phyloP scores from a whole-genome alignment of 2,329 filamentous ascomycete species.

The Apiospora arundinis region DNA sequence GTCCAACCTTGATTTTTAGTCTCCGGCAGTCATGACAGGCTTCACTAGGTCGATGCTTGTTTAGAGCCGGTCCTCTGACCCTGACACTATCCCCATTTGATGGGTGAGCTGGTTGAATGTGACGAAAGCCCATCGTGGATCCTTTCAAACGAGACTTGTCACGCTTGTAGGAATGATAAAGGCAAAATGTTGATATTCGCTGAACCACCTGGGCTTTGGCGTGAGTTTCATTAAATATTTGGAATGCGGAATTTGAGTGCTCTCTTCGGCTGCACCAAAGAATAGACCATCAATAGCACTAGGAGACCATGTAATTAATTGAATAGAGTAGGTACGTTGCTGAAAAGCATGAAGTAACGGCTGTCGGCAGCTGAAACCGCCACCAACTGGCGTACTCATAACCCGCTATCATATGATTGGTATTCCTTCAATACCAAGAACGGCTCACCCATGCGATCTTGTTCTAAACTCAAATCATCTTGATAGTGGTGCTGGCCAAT shows the following conservation, averaged over 20 bases:
- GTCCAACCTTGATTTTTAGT: too few relatives aligned
- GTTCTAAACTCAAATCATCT: too few relatives aligned
- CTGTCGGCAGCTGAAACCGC: too few relatives aligned
- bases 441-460: too few relatives aligned
- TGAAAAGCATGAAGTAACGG: not conserved
- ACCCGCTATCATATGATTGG: too few relatives aligned
- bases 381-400: too few relatives aligned
- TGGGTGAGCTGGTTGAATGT: not conserved
- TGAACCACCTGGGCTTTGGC: not conserved
- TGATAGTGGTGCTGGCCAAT: too few relatives aligned
- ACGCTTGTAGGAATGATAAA: not conserved
- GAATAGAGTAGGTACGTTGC: not conserved
- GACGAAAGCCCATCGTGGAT: not conserved
- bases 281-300: not conserved
- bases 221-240: not conserved
- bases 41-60: not conserved
- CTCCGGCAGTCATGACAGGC: not conserved
- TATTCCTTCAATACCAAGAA: too few relatives aligned
- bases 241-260: not conserved
- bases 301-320: not conserved
- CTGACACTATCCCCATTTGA: not conserved
- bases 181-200: not conserved
- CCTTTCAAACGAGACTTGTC: not conserved
- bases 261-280: not conserved
- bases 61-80: not conserved